Evolutionary conservation across 2,329 filamentous ascomycete genomes (phyloP).

Genomic region (Sphaerostilbella broomeana): DNA sequence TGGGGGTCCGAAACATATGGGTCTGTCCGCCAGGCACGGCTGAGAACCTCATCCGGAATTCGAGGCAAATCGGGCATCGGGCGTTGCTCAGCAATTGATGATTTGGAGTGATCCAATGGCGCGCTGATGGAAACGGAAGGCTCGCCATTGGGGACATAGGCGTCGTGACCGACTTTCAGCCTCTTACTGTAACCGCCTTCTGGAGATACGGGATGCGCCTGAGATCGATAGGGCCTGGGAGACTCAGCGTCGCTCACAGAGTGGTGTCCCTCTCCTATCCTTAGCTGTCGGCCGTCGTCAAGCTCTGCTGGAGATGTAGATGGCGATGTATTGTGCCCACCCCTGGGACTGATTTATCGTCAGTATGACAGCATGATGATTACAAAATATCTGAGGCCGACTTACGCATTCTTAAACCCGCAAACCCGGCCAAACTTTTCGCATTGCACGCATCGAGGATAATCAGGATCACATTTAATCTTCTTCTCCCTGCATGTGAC

Average conservation of each 20-base stretch:
- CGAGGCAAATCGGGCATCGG: constrained; percentile 36
- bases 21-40: constrained; percentile 44
- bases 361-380: not conserved
- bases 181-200: constrained; percentile 41
- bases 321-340: constrained; percentile 52
- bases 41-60: constrained; percentile 43
- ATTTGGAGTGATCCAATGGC: constrained; percentile 33
- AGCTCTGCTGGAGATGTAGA: constrained; percentile 46
- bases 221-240: constrained; percentile 41
- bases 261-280: constrained; percentile 30
- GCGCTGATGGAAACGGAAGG: constrained; percentile 24
- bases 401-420: constrained; percentile 80
- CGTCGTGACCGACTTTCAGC: constrained; percentile 41
- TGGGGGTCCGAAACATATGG: constrained; percentile 39
- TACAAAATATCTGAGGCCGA: constrained; percentile 26
- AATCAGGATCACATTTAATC: constrained; percentile 91
- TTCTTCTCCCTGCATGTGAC: constrained; percentile 93
- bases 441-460: constrained; percentile 82
- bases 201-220: constrained; percentile 27
- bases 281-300: constrained; percentile 36
- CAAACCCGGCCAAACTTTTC: constrained; percentile 84
- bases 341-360: constrained; percentile 40
- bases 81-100: constrained; percentile 31
- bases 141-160: constrained; percentile 34
- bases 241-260: constrained; percentile 40